A percentile compares a stretch with the other conserved stretches of the same genome.
Conservation (phyloP, 306 rosid species). For the Sesbania bispinosa region DNA sequence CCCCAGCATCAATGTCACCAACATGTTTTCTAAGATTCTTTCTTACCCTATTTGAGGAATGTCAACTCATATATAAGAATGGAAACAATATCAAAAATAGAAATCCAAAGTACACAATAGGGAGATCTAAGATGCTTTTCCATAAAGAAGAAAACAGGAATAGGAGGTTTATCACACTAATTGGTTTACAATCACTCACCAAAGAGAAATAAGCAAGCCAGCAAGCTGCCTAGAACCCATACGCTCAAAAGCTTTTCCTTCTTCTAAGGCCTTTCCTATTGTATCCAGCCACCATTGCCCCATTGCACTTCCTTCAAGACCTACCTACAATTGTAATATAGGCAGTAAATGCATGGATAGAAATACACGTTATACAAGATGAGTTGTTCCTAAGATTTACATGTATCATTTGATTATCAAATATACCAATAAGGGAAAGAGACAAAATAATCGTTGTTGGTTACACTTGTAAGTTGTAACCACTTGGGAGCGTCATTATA, state of each 20-base stretch:
- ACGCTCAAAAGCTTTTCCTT: conserved; percentile 85
- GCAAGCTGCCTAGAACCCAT: conserved; percentile 99
- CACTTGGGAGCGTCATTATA: not conserved
- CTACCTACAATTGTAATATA: conserved; percentile 69
- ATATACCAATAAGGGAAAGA: not conserved
- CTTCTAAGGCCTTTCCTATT: conserved; percentile 92
- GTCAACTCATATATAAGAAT: conserved; percentile 32
- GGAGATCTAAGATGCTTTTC: not conserved
- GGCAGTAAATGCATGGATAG: conserved; percentile 24
- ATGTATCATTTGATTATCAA: not conserved
- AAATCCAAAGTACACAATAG: not conserved
- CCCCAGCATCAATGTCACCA: conserved; percentile 93
- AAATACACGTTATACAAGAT: conserved; percentile 11
- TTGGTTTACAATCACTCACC: conserved; percentile 51
- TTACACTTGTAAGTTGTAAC: not conserved
- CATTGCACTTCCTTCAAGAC: conserved; percentile 98
- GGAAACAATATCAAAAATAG: conserved; percentile 13
- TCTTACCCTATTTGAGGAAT: conserved; percentile 70
- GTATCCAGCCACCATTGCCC: conserved; percentile 99
- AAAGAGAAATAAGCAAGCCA: conserved; percentile 97
- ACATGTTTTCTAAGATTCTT: conserved; percentile 89
- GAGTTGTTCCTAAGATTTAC: conserved; percentile 4
- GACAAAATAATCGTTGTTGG: not conserved
- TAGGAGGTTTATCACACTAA: conserved; percentile 6
- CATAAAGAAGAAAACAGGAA: conserved; percentile 15